These are phyloP conservation scores for Selenicereus undatus DNA, from an alignment of 148 eudicot genomes.

Conservation along the genomic window DNA sequence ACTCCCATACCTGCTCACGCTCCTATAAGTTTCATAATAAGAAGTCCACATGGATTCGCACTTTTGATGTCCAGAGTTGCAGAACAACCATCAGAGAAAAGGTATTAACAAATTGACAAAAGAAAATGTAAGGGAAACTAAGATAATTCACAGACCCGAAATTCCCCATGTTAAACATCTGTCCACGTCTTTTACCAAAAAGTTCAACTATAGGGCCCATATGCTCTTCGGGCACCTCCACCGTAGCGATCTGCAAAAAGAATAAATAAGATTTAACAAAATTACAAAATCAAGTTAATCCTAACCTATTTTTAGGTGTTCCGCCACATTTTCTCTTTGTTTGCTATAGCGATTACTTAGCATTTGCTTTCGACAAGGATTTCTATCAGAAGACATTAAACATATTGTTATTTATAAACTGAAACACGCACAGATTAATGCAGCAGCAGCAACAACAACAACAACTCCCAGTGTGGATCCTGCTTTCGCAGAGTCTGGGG, in stretches of 20 bases:
- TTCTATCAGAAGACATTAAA: neutral
- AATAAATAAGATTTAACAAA: conserved; percentile 4
- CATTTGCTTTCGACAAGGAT: neutral
- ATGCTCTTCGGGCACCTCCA: conserved; percentile 91
- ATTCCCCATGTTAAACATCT: conserved; percentile 91
- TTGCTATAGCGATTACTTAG: neutral
- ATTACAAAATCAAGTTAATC: neutral
- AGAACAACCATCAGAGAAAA: neutral
- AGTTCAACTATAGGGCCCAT: conserved; percentile 95
- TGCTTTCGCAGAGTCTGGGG: no score
- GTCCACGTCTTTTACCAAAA: conserved; percentile 97
- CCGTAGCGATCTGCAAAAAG: conserved; percentile 69
- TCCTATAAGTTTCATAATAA: neutral
- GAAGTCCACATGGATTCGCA: neutral
- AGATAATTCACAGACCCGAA: conserved; percentile 55
- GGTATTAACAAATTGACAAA: conserved; percentile 1
- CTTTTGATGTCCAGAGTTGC: no score
- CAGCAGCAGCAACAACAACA: no score
- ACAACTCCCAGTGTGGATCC: no score
- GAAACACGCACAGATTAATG: no score
- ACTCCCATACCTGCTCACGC: neutral
- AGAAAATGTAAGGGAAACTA: conserved; percentile 9
- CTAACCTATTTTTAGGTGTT: neutral
- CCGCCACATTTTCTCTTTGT: neutral
- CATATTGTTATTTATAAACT: neutral